Percentiles rank a stretch among this genome's conserved stretches.
These are phyloP conservation scores for Chaetomiaceae sp. DNA, from an alignment of 2,329 filamentous ascomycete genomes.

Conservation along the genomic window DNA sequence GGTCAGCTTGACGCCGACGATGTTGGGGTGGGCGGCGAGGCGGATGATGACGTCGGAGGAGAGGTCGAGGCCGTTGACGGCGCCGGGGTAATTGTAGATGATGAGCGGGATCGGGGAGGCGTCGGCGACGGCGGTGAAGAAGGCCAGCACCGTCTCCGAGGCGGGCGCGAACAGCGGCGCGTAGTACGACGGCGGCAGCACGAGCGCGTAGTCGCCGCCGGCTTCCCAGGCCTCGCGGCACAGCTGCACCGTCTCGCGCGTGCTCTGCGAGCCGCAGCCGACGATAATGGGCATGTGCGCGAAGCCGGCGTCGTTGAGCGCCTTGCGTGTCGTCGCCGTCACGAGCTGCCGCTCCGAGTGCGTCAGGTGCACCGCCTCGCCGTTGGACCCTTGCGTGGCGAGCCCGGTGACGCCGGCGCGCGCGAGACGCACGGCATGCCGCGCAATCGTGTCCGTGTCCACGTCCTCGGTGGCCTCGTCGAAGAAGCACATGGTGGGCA, in stretches of 20 bases:
- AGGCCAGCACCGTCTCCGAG: conserved; percentile 55
- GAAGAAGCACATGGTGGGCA: conserved; percentile 71
- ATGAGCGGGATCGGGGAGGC: conserved; percentile 58
- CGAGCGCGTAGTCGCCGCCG: conserved; percentile 69
- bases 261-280: conserved; percentile 68
- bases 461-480: conserved; percentile 58
- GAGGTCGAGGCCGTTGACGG: conserved; percentile 56
- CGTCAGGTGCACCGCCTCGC: conserved; percentile 73
- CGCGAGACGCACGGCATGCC: conserved; percentile 62
- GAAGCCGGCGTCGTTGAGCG: conserved; percentile 62
- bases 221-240: conserved; percentile 62
- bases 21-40: conserved; percentile 56
- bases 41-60: conserved; percentile 56
- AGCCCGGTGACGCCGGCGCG: conserved; percentile 67
- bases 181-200: conserved; percentile 74
- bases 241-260: conserved; percentile 62
- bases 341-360: conserved; percentile 63
- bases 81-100: conserved; percentile 65
- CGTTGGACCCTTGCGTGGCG: conserved; percentile 74
- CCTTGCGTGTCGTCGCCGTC: conserved; percentile 62
- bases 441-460: conserved; percentile 55
- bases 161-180: conserved; percentile 57
- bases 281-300: conserved; percentile 65
- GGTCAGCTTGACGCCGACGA: conserved; percentile 63
- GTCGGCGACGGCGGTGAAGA: conserved; percentile 60